A percentile compares a stretch with the other conserved stretches of the same genome.
These are phyloP conservation scores for Zarea fungicola DNA, from an alignment of 2,329 filamentous ascomycete species.

Conservation along the genomic window DNA sequence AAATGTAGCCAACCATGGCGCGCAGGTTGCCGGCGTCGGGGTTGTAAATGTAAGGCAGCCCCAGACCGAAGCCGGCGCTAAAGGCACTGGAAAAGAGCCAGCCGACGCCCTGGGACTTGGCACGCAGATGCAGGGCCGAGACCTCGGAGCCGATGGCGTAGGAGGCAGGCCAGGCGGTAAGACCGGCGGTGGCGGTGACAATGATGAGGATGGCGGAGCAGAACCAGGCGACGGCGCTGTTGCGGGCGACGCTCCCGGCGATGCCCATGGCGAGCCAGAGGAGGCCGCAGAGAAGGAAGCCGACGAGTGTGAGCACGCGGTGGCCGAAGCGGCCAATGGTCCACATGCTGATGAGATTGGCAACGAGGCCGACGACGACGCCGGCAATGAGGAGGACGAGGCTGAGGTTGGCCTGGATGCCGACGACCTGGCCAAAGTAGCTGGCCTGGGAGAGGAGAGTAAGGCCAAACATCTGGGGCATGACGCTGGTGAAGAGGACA, in stretches of 20 bases:
- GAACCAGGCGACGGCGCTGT: conserved; percentile 25
- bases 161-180: conserved; percentile 38
- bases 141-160: conserved; percentile 38
- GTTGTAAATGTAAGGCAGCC: conserved; percentile 47
- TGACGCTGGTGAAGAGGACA: conserved; percentile 34
- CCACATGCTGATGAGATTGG: conserved; percentile 40
- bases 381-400: conserved; percentile 42
- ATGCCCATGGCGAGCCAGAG: conserved; percentile 44
- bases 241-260: conserved; percentile 37
- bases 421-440: conserved; percentile 35
- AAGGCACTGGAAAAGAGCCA: conserved; percentile 36
- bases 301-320: conserved; percentile 32
- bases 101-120: conserved; percentile 38
- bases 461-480: conserved; percentile 42
- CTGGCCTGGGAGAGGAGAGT: conserved; percentile 37
- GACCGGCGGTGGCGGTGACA: conserved; percentile 36
- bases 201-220: conserved; percentile 35
- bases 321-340: conserved; percentile 35
- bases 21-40: conserved; percentile 31
- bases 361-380: conserved; percentile 38
- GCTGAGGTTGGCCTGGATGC: conserved; percentile 25
- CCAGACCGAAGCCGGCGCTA: conserved; percentile 38
- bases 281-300: conserved; percentile 26
- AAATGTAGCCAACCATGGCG: conserved; percentile 38
- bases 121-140: conserved; percentile 37